Evolutionary conservation across 2,329 filamentous ascomycete genomes (phyloP).

Genomic region (Aspergillus brasiliensis): DNA sequence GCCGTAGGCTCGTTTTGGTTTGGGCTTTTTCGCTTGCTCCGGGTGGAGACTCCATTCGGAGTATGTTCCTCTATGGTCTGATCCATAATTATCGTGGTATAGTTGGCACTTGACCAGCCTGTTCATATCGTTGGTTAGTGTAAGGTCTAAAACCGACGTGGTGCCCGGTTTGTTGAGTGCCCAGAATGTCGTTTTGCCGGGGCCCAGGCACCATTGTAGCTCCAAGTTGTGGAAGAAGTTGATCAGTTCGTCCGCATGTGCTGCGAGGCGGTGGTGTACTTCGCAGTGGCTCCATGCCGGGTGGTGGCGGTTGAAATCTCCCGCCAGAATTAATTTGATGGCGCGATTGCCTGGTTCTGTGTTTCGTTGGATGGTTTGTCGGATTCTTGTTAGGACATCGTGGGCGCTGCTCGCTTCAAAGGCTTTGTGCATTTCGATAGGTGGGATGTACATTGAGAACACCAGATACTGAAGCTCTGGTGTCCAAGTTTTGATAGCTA

Average conservation of each 20-base stretch:
- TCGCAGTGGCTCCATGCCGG: conserved; percentile 10
- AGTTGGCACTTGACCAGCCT: conserved; percentile 25
- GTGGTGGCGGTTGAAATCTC: conserved; percentile 23
- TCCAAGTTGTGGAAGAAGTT: conserved; percentile 11
- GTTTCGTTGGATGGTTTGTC: neutral
- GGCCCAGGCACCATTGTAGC: conserved; percentile 12
- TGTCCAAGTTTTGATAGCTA: conserved; percentile 24
- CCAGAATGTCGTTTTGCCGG: conserved; percentile 9
- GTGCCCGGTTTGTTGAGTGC: conserved; percentile 13
- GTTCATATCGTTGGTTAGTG: conserved; percentile 14
- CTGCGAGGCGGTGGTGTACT: conserved; percentile 9
- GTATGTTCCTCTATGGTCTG: conserved; percentile 24
- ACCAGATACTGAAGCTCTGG: conserved; percentile 18
- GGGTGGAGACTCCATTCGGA: conserved; percentile 21
- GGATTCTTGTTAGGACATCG: conserved; percentile 6
- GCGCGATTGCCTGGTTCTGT: neutral
- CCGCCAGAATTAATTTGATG: conserved; percentile 14
- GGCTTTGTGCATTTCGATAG: neutral
- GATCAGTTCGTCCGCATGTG: conserved; percentile 12
- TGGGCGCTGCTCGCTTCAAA: neutral
- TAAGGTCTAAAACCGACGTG: conserved; percentile 19
- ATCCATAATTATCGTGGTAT: conserved; percentile 28
- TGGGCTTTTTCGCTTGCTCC: neutral
- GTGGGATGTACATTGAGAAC: conserved; percentile 21
- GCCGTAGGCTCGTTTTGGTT: conserved; percentile 17